These are phyloP conservation scores for Ophiostoma sp. DNA, from an alignment of 2,329 filamentous ascomycete genomes.

Conservation along the genomic window DNA sequence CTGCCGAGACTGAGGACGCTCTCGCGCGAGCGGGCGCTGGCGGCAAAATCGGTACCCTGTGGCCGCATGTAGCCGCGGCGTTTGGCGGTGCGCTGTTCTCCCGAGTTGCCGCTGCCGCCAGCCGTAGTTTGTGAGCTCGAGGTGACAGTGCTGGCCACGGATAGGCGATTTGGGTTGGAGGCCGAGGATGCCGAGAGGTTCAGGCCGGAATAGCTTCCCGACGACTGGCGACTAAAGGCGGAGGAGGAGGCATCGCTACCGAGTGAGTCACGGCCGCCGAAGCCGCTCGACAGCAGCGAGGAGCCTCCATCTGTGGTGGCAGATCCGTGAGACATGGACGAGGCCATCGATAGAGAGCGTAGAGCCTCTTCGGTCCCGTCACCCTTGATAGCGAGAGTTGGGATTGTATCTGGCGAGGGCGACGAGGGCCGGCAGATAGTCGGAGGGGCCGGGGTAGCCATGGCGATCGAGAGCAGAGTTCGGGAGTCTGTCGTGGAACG, in stretches of 20 bases:
- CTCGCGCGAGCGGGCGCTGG: slow-evolving; percentile 84
- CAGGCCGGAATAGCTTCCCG: slow-evolving; percentile 52
- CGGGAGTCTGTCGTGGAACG: not conserved
- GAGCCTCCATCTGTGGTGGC: slow-evolving; percentile 48
- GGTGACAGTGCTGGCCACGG: slow-evolving; percentile 55
- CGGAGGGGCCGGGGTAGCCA: slow-evolving; percentile 36
- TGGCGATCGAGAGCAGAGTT: slow-evolving; percentile 27
- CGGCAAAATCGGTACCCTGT: slow-evolving; percentile 83
- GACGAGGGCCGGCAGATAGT: slow-evolving; percentile 53
- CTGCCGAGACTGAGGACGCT: slow-evolving; percentile 95
- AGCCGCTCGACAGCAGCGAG: slow-evolving; percentile 51
- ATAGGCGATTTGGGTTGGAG: slow-evolving; percentile 58
- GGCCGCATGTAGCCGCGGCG: slow-evolving; percentile 85
- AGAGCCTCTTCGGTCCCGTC: slow-evolving; percentile 46
- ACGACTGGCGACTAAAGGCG: slow-evolving; percentile 64
- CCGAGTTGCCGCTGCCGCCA: slow-evolving; percentile 23
- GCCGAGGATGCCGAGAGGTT: slow-evolving; percentile 28
- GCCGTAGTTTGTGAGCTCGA: slow-evolving; percentile 43
- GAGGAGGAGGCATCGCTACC: slow-evolving; percentile 44
- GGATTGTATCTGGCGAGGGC: slow-evolving; percentile 64
- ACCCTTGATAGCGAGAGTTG: slow-evolving; percentile 52
- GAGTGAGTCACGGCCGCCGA: slow-evolving; percentile 54
- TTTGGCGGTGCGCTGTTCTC: slow-evolving; percentile 41
- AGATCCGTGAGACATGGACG: slow-evolving; percentile 59
- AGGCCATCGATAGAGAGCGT: slow-evolving; percentile 63